Base-by-base conservation (phyloP, 306 rosid genomes). In the Calophaca sinica region DNA sequence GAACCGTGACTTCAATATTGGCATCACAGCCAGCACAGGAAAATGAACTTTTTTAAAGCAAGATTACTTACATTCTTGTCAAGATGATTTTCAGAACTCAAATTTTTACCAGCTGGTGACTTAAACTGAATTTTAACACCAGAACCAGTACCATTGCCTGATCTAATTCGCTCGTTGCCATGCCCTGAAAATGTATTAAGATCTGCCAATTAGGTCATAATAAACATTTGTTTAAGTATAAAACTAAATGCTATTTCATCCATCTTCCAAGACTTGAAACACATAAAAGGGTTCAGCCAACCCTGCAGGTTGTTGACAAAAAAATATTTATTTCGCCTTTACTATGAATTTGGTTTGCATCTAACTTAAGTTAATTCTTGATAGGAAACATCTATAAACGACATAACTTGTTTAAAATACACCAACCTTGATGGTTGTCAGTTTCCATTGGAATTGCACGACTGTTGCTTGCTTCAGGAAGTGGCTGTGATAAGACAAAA, bases 51-150 rank as follows among this genome's bases (percentile, higher is more conserved):
- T 35, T 31, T 13, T 11, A 3, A 9, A 10, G 73, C 6, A 77
- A 68, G 53, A 68, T 29, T 67, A 70, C 91, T 90, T 80, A 94
- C 98, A 79, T 83, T 88, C 84, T 86, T 89, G 69, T 87, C 89
- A 77, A 84, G 84, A 81, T 92, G 89, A 74, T 77, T 86, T 32
- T 83, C 86, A 68, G 86, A 79, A 79, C 79, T 86, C 73, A 86
- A 62, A 77, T 87, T 90, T 90, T 79, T 87, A 31, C 72, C 75
- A 4, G 62, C 82, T 66, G 93, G 86, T 73, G 89, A 79, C 64
- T 90, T 91, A 62, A 88, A 88, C 81, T 91, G 96, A 89, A 82
- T 62, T 80, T 86, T 90, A 45, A 84, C 87, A 53, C 90, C 89
- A 41, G 91, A 78, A 76, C 86, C 88, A 46, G 83, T 73, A 63